phyloP scores from a whole-genome alignment of 1,139 yeast species.

The Saccharomyces hybrid region DNA sequence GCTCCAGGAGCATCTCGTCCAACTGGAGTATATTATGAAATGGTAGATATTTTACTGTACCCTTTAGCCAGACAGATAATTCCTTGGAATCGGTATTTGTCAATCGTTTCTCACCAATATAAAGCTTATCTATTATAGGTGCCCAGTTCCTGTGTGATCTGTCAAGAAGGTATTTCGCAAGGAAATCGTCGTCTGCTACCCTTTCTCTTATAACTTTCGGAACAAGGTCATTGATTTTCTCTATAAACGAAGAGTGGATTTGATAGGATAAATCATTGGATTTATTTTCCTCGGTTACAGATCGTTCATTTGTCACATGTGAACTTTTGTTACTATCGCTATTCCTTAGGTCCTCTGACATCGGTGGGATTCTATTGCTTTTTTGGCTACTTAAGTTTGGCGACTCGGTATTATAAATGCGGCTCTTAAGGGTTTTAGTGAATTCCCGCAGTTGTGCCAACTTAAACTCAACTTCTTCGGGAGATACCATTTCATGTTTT shows the following conservation, averaged over 20 bases:
- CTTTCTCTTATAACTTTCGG: constrained; percentile 34
- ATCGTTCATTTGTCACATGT: not conserved
- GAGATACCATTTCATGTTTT: not conserved
- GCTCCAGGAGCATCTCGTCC: constrained; percentile 32
- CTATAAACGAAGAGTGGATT: no score
- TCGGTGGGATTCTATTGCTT: not conserved
- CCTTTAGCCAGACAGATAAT: constrained; percentile 38
- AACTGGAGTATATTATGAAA: constrained; percentile 35
- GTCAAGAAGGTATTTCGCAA: not conserved
- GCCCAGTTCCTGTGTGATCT: constrained; percentile 37
- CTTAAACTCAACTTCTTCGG: constrained; percentile 1
- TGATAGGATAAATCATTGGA: constrained; percentile 1
- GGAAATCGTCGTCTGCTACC: constrained; percentile 36
- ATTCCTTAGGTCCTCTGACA: not conserved
- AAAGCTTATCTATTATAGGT: constrained; percentile 42
- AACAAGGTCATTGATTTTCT: constrained; percentile 1
- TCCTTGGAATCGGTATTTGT: constrained; percentile 35
- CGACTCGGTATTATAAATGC: no score
- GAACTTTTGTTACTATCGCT: not conserved
- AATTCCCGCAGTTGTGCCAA: constrained; percentile 3
- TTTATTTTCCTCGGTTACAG: not conserved
- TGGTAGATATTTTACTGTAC: constrained; percentile 38
- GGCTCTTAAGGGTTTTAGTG: constrained; percentile 1
- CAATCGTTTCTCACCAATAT: constrained; percentile 38
- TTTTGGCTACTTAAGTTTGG: not conserved